Conservation (phyloP, 441 rosid genomes). For the Biscutella laevigata region DNA sequence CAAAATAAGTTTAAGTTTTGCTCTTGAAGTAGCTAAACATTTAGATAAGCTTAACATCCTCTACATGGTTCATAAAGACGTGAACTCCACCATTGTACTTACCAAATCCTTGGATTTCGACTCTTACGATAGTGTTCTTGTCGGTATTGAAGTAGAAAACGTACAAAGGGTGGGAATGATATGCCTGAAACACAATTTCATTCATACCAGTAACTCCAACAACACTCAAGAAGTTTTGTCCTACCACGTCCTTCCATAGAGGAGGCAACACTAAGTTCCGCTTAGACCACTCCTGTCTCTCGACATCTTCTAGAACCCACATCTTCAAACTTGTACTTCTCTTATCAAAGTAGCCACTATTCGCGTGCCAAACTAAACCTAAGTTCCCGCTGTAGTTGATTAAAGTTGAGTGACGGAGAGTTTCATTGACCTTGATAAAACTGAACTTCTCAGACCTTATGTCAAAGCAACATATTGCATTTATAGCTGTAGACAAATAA, state of each 20-base stretch:
- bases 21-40: too few relatives aligned
- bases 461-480: not conserved
- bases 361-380: not conserved
- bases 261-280: not conserved
- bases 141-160: not conserved
- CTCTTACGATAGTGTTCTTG: not conserved
- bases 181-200: not conserved
- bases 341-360: not conserved
- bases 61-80: not conserved
- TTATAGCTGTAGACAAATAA: not conserved
- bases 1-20: too few relatives aligned
- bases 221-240: fast-evolving
- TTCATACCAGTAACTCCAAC: not conserved
- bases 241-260: not conserved
- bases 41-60: not conserved
- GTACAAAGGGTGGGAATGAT: not conserved
- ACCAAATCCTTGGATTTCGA: not conserved
- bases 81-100: not conserved
- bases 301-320: not conserved
- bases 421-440: not conserved
- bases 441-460: not conserved
- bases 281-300: not conserved
- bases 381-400: not conserved
- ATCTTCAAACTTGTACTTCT: not conserved
- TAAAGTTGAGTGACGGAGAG: not conserved